Conservation (phyloP, 306 rosid species). For the Prunus mongolica region DNA sequence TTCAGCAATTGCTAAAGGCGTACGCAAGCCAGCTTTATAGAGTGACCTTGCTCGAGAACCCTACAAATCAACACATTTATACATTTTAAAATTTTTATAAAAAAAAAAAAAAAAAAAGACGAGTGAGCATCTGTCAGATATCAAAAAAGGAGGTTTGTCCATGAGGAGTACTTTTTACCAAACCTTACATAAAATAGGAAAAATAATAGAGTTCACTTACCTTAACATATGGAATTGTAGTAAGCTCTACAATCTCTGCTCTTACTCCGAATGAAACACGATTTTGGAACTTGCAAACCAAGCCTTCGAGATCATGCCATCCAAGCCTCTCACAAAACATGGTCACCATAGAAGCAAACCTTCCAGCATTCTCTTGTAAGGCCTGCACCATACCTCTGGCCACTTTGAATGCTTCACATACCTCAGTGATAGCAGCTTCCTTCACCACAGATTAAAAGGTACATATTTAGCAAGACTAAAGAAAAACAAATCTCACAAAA, state of each 20-base stretch:
- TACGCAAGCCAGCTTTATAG: slow-evolving; percentile 88
- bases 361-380: slow-evolving; percentile 95
- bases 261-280: slow-evolving; percentile 95
- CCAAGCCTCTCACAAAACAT: slow-evolving; percentile 96
- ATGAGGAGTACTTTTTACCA: slow-evolving; percentile 8
- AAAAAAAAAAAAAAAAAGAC: neutral
- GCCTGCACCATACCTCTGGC: slow-evolving; percentile 98
- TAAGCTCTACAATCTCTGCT: slow-evolving; percentile 95
- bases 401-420: slow-evolving; percentile 85
- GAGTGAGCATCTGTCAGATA: neutral
- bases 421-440: slow-evolving; percentile 89
- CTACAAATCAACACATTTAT: slow-evolving; percentile 34
- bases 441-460: slow-evolving; percentile 30
- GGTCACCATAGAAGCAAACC: slow-evolving; percentile 96
- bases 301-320: slow-evolving; percentile 90
- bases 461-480: slow-evolving; percentile 13
- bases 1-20: slow-evolving; percentile 92
- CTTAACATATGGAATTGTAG: slow-evolving; percentile 83
- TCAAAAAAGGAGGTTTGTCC: slow-evolving; percentile 14
- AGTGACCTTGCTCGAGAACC: slow-evolving; percentile 99
- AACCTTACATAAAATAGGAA: neutral
- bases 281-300: slow-evolving; percentile 89
- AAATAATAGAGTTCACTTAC: slow-evolving; percentile 29
- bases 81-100: neutral
- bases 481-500: slow-evolving; percentile 14